Evolutionary conservation across 768 basidiomycete species (phyloP), one percentile per base, ranked within the genome.

Genomic region (Collybia nuda): DNA sequence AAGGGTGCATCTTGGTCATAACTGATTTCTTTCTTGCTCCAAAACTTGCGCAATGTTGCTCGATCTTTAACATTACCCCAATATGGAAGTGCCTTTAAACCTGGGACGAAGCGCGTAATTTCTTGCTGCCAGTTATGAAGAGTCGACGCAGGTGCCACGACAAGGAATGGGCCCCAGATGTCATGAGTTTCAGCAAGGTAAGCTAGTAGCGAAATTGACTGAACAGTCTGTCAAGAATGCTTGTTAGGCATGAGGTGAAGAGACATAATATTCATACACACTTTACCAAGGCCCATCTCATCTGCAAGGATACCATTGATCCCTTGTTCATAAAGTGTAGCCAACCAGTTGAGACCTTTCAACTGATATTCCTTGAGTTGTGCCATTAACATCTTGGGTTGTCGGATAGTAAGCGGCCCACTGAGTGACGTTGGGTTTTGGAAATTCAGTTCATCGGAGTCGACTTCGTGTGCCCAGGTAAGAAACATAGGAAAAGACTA

Each of bases 71-170:
- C 90, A 62, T 90, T 93, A 32, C 97, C 97, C 97, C 97, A 99
- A 63, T 99, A 98, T 1, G 97, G 97, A 38, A 99, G 71, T 2
- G 94, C 93, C 66, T 98, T 98, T 44, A 99, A 79, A 47, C 78
- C 77, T 21, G 97, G 97, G 4, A 97, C 93, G 63, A 99, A 99
- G 21, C 94, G 87, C 15, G 94, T 90, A 48, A 99, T 77, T 67
- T 99, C 97, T 64, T 98, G 97, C 65, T 98, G 96, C 97, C 97
- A 99, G 62, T 98, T 98, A 68, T 98, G 96, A 52, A 99, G 76
- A 0, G 97, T 99, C 5, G 96, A 97, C 2, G 93, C 90, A 5
- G 97, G 97, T 1, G 97, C 93, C 36, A 99, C 94, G 43, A 99
- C 95, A 18, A 99, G 79, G 77, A 99, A 99, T 11, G 97, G 97